Evolutionary conservation across 371 early-diverging fungal genomes (phyloP), one percentile per base, ranked within the genome.

Genomic region (Mycotypha africana): DNA sequence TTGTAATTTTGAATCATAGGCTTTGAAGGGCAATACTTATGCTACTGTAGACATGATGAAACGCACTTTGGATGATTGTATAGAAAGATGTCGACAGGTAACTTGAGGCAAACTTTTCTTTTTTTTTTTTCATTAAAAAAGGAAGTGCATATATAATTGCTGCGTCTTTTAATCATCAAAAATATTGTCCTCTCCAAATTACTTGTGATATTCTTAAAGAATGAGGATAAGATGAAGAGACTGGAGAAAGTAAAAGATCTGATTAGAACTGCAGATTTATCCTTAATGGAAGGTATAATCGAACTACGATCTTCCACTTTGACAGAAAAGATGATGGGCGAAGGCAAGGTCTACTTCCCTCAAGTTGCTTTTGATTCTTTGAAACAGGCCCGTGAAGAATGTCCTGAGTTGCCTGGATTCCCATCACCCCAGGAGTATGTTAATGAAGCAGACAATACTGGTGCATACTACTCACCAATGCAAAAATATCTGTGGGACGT

Each of bases 401-500:
- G 61, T 20, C 70, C 70, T 16, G 51, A 49, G 0, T 52, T 74
- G 15, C 74, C 74, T 23, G 46, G 51, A n/a, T 60, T 74, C 31
- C 26, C 41, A 16, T 56, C 59, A 2, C 74, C 74, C 8, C 54
- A 54, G 1, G 51, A 57, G 50, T 71, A 66, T 47, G 58, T 46
- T 1, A 55, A 56, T 21, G 51, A 53, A 47, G 50, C 62, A 15
- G 74, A 74, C 45, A 53, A 69, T 11, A 70, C 67, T 2, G 74
- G 70, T 24, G 70, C 65, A n/a, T 65, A 54, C 22, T 74, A 70
- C 48, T 64, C 70, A 2, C 70, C 74, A 23, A 62, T 70, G 61
- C 74, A 74, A 39, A 50, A 53, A 28, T 74, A 67, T 28, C 48
- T 74, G 20, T 74, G 74, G 74, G 70, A 70, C 46, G 62, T 70